A percentile compares a stretch with the other conserved stretches of the same genome.
Conservation (phyloP, 305 asterid genomes). For the Fraxinus sp. region DNA sequence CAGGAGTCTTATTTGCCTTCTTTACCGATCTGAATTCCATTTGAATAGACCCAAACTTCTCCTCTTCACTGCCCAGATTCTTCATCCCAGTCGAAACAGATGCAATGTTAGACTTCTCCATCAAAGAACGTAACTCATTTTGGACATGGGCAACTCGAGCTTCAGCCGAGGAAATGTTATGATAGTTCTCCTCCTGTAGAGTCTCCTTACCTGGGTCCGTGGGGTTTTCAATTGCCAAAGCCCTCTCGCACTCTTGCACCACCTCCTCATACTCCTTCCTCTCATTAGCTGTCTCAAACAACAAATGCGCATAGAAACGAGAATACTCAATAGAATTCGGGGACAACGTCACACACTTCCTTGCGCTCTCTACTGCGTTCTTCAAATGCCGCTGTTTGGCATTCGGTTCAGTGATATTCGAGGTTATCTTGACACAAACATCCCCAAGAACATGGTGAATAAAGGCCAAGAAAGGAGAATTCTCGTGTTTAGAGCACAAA, state of each 20-base stretch:
- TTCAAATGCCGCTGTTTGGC: slow-evolving; percentile 64
- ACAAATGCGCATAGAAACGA: slow-evolving; percentile 71
- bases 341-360: slow-evolving; percentile 51
- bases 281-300: slow-evolving; percentile 75
- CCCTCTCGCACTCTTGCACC: slow-evolving; percentile 80
- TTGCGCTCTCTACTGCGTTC: slow-evolving; percentile 79
- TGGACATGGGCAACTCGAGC: neutral
- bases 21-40: slow-evolving; percentile 66
- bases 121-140: neutral
- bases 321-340: slow-evolving; percentile 80
- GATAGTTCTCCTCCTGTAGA: neutral
- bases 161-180: neutral
- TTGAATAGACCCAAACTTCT: slow-evolving; percentile 63
- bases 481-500: slow-evolving; percentile 55
- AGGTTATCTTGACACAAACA: slow-evolving; percentile 65
- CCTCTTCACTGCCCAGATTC: slow-evolving; percentile 72
- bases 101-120: slow-evolving; percentile 37
- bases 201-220: neutral
- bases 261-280: slow-evolving; percentile 71
- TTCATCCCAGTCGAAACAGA: slow-evolving; percentile 88
- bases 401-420: slow-evolving; percentile 52
- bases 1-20: slow-evolving; percentile 81
- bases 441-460: slow-evolving; percentile 75
- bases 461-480: slow-evolving; percentile 40
- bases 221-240: slow-evolving; percentile 53